phyloP scores from a whole-genome alignment of 495 filamentous ascomycete genomes.

The Penicillium pulvis region DNA sequence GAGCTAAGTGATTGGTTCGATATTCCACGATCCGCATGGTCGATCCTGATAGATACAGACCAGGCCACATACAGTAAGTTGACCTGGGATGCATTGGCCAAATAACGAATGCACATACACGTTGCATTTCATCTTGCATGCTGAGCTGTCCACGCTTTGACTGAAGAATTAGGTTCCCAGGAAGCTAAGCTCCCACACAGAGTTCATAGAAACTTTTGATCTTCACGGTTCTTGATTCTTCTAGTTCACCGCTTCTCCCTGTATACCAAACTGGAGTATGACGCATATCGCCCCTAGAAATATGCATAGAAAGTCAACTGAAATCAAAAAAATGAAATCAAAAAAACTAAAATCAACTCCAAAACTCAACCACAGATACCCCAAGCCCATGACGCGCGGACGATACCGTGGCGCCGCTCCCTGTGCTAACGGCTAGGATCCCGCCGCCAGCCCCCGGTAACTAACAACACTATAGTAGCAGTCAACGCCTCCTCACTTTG shows the following conservation, averaged over 20 bases:
- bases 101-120: neutral
- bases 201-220: neutral
- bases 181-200: neutral
- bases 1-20: constrained; percentile 32
- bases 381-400: constrained; percentile 5
- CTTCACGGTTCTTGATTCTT: too few relatives aligned
- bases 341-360: constrained; percentile 3
- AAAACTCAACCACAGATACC: neutral
- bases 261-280: neutral
- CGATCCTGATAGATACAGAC: neutral
- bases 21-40: constrained; percentile 33
- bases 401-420: constrained; percentile 7
- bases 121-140: constrained; percentile 9
- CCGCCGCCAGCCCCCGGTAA: neutral
- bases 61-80: neutral
- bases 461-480: neutral
- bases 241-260: neutral
- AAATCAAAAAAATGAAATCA: neutral
- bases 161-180: neutral
- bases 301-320: neutral
- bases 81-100: neutral
- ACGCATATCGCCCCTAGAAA: neutral
- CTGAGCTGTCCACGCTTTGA: constrained; percentile 18
- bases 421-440: constrained; percentile 11
- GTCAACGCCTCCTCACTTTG: neutral